Evolutionary conservation across 768 basidiomycete species (phyloP), one percentile per base, ranked within the genome.

Genomic region (Auriscalpium microsporum): DNA sequence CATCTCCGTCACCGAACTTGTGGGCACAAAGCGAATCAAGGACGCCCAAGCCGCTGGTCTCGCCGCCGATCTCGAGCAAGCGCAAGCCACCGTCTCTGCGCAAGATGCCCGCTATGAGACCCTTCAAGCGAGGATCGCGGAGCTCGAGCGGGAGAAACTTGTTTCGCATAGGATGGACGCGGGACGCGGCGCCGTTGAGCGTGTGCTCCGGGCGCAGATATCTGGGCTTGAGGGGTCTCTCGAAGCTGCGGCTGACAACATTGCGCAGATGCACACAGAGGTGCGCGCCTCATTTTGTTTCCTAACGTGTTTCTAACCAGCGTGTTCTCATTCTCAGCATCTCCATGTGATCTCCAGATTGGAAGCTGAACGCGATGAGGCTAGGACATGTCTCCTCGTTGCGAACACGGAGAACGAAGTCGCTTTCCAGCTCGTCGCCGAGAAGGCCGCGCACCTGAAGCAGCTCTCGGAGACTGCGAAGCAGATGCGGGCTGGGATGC

Each of bases 1-100:
- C 36, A 6, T 44, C 8, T 23, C 40, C 74, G 78, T 72, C 50
- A 65, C 76, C 51, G 72, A 80, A 58, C 68, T 80, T 55, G 68
- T 67, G n/a, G 69, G 67, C 58, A 70, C 65, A 48, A 71, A 42
- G 40, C 40, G 17, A 14, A 1, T 17, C 6, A 42, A 42, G 17
- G 40, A 42, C 8, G 17, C 40, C 40, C 14, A 13, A 1, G 40
- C 40, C 17, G 17, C 13, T 17, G 14, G 4, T 17, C 40, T 42
- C 40, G 17, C 17, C 40, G 13, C 8, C 40, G 17, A 42, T 4
- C 40, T 42, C 17, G 40, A 42, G 17, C 40, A 42, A 17, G 40
- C 40, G 40, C 40, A 17, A 42, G 17, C 17, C 17, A 13, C 13
- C 40, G 8, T 42, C 28, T 28, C 28, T 28, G 28, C 40, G 40